A percentile compares a stretch with the other conserved stretches of the same genome.
Evolutionary conservation across 1,284 basidiomycete genomes (phyloP).

Genomic region (Irpex lacteus): DNA sequence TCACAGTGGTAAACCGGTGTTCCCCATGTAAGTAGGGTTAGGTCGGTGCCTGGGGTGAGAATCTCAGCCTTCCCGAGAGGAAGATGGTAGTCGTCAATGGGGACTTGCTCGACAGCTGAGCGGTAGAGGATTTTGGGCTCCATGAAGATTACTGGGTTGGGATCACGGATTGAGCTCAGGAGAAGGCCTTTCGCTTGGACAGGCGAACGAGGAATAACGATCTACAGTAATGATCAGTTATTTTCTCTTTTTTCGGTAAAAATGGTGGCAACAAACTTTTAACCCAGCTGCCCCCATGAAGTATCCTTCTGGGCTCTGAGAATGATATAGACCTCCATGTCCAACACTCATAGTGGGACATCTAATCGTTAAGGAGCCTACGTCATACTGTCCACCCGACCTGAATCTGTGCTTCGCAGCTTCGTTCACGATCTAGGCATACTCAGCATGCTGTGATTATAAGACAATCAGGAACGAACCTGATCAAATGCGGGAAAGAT

Average conservation of each 20-base stretch:
- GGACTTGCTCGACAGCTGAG: conserved; percentile 89
- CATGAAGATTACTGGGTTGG: conserved; percentile 93
- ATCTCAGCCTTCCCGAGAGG: conserved; percentile 81
- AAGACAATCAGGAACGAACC: conserved; percentile 34
- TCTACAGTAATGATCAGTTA: conserved; percentile 37
- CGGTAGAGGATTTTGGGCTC: conserved; percentile 92
- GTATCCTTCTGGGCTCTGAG: conserved; percentile 92
- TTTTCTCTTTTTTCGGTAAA: neutral
- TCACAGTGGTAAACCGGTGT: conserved; percentile 92
- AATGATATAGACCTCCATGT: conserved; percentile 92
- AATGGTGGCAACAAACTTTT: conserved; percentile 52
- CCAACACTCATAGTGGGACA: conserved; percentile 90
- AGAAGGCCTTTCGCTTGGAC: conserved; percentile 94
- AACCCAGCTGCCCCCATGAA: conserved; percentile 90
- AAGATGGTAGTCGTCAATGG: conserved; percentile 81
- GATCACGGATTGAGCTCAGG: conserved; percentile 83
- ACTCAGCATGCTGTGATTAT: neutral
- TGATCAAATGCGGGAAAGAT: conserved; percentile 93
- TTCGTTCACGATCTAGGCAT: conserved; percentile 83
- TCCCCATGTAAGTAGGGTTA: conserved; percentile 90
- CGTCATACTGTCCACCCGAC: conserved; percentile 81
- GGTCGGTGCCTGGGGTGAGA: conserved; percentile 71
- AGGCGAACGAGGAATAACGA: conserved; percentile 90
- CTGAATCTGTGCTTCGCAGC: conserved; percentile 93
- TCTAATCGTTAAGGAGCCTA: conserved; percentile 85